phyloP scores from a whole-genome alignment of 352 stramenopile genomes.

The Aphanomyces stellatus region DNA sequence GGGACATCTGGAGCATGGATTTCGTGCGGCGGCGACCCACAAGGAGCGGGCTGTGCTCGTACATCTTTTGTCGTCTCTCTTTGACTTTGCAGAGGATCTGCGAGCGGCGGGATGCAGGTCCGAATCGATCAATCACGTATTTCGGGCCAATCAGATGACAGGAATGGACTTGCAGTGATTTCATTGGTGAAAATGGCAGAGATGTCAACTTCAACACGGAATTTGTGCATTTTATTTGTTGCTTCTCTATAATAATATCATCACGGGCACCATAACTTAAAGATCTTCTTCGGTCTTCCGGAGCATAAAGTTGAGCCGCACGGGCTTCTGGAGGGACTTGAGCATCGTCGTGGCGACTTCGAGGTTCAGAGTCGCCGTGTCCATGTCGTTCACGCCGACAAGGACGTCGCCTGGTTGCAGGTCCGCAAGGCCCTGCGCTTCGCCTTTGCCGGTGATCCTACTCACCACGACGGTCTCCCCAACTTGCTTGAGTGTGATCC shows the following conservation, averaged over 20 bases:
- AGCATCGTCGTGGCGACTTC: background rate
- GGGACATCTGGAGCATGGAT: background rate
- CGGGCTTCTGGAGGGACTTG: constrained; percentile 14
- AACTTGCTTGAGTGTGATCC: constrained; percentile 6
- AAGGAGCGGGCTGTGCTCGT: background rate
- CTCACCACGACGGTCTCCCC: constrained; percentile 2
- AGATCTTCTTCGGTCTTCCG: constrained; percentile 15
- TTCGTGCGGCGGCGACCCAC: background rate
- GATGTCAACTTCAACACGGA: no score
- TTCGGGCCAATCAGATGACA: background rate
- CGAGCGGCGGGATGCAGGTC: background rate
- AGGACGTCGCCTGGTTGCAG: constrained; percentile 12
- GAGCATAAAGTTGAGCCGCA: constrained; percentile 3
- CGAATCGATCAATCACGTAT: background rate
- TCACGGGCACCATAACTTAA: background rate
- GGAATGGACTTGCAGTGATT: background rate
- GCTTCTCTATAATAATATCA: background rate
- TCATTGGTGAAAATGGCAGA: background rate
- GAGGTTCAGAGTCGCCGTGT: background rate
- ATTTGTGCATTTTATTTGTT: no score
- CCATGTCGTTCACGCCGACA: constrained; percentile 11
- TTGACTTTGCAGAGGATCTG: no score
- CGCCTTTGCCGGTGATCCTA: constrained; percentile 14
- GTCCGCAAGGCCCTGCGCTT: background rate
- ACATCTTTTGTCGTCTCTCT: no score